Percentiles rank a stretch among this genome's conserved stretches.
Evolutionary conservation across 352 stramenopile species (phyloP).

Genomic region (Globisporangium alternatum): DNA sequence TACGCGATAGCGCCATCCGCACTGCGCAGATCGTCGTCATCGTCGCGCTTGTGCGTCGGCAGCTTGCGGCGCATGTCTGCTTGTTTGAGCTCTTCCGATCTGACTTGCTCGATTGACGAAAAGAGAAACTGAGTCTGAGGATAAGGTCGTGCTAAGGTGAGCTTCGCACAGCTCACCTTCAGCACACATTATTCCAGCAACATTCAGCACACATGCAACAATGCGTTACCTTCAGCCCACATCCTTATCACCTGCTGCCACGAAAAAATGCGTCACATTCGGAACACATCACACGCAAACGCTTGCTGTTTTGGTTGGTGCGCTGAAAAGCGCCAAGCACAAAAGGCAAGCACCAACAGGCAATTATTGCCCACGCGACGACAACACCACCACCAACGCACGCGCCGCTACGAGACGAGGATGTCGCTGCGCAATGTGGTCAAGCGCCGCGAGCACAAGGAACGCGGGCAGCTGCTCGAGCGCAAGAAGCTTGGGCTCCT

Average conservation of each 20-base stretch:
- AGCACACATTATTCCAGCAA: neutral
- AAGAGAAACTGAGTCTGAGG: neutral
- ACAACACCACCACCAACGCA: neutral
- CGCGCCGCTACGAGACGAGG: conserved; percentile 10
- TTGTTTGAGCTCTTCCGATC: neutral
- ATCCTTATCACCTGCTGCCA: neutral
- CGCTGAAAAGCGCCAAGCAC: neutral
- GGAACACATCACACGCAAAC: neutral
- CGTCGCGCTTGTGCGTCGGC: conserved; percentile 6
- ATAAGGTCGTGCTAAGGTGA: neutral
- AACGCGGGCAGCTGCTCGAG: conserved; percentile 92
- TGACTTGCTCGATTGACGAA: neutral
- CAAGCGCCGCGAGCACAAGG: conserved; percentile 98
- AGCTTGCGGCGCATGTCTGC: conserved; percentile 1
- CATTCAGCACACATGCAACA: neutral
- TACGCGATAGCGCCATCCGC: neutral
- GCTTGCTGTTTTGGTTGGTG: conserved; percentile 4
- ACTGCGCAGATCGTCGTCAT: neutral
- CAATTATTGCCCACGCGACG: neutral
- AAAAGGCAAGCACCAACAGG: neutral
- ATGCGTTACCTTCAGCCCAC: neutral
- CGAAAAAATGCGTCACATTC: neutral
- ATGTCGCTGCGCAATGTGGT: conserved; percentile 96
- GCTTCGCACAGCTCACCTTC: neutral
- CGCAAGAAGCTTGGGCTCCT: conserved; percentile 93